A percentile compares a stretch with the other conserved stretches of the same genome.
Evolutionary conservation across 805 yeast genomes (phyloP).

Genomic region (Kazachstania martiniae): DNA sequence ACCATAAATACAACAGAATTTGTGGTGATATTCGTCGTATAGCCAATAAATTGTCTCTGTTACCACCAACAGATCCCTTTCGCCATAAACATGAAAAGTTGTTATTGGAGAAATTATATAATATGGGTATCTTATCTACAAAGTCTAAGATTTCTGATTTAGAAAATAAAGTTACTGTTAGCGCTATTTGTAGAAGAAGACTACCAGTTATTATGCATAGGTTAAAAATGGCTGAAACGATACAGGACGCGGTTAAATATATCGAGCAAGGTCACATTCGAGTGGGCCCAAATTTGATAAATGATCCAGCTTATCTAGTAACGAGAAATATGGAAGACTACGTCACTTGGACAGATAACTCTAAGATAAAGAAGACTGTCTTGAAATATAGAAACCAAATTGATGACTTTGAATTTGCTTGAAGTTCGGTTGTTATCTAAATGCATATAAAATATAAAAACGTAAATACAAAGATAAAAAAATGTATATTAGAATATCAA

Average conservation of each 20-base stretch:
- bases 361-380: conserved; percentile 84
- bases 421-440: no score
- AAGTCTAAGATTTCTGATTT: conserved; percentile 82
- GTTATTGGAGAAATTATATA: conserved; percentile 73
- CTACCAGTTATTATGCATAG: conserved; percentile 92
- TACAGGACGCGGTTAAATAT: conserved; percentile 80
- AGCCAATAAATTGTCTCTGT: conserved; percentile 73
- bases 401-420: conserved; percentile 47
- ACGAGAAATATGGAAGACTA: conserved; percentile 94
- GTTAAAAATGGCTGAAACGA: conserved; percentile 83
- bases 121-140: conserved; percentile 84
- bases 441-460: no score
- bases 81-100: conserved; percentile 82
- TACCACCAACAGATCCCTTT: conserved; percentile 81
- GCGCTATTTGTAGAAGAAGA: conserved; percentile 86
- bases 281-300: conserved; percentile 90
- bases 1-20: conserved; percentile 83
- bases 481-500: no score
- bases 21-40: conserved; percentile 87
- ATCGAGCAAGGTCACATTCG: conserved; percentile 96
- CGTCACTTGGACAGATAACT: conserved; percentile 93
- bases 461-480: no score
- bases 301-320: conserved; percentile 91
- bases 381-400: conserved; percentile 74
- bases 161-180: conserved; percentile 85